Conservation (phyloP, 768 basidiomycete species). For the Rhizopogon roseolus region DNA sequence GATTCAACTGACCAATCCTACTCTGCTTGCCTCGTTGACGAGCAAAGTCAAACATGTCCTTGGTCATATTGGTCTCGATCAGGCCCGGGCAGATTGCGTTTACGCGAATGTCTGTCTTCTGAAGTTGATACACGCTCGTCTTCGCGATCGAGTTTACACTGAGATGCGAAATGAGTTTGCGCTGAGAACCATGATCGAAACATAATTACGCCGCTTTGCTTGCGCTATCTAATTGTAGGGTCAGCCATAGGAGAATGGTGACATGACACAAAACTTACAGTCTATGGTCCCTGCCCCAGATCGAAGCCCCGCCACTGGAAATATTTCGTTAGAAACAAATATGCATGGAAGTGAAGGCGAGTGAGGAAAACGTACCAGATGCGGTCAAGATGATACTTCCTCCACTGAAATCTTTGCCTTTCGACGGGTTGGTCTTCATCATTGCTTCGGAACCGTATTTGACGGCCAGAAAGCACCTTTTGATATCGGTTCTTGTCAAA, state of each 20-base stretch:
- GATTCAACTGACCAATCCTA: constrained; percentile 80
- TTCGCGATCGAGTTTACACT: constrained; percentile 89
- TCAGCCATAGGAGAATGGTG: constrained; percentile 8
- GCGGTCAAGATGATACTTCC: constrained; percentile 90
- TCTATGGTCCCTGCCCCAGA: constrained; percentile 80
- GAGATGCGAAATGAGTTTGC: constrained; percentile 5
- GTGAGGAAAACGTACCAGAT: constrained; percentile 47
- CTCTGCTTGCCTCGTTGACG: constrained; percentile 64
- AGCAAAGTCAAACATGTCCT: constrained; percentile 69
- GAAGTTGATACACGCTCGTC: constrained; percentile 74
- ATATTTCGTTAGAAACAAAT: constrained; percentile 1
- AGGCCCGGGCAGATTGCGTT: constrained; percentile 89
- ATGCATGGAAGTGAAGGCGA: neutral
- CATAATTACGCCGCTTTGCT: constrained; percentile 83
- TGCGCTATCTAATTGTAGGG: constrained; percentile 63
- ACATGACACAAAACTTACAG: constrained; percentile 43
- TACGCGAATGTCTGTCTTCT: constrained; percentile 80
- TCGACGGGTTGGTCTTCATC: constrained; percentile 57
- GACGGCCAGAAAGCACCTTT: constrained; percentile 83
- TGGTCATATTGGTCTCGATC: constrained; percentile 93
- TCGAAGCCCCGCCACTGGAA: constrained; percentile 71
- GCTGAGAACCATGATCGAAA: neutral
- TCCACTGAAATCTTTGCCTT: constrained; percentile 62
- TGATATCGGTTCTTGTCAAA: constrained; percentile 1
- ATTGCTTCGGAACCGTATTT: constrained; percentile 85